Percentiles rank a stretch among this genome's conserved stretches.
These are phyloP conservation scores for Brassica carinata DNA, from an alignment of 345 rosid species.

Conservation along the genomic window DNA sequence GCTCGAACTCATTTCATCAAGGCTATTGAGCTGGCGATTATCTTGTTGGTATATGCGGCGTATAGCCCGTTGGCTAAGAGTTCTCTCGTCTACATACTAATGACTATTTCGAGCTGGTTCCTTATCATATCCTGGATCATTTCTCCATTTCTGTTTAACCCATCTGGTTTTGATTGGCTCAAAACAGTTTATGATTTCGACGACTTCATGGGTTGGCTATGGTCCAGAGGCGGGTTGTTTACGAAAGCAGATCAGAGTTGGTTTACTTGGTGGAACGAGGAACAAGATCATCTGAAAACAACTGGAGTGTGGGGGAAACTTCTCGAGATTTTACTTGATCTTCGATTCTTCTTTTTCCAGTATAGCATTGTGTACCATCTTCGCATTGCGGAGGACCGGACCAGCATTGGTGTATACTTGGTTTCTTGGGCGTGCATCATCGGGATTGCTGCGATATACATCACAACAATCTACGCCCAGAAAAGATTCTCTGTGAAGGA, in stretches of 20 bases:
- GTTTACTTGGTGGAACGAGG: slow-evolving; percentile 96
- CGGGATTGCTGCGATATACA: slow-evolving; percentile 58
- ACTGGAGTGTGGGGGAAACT: slow-evolving; percentile 85
- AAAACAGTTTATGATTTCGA: slow-evolving; percentile 89
- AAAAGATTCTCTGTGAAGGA: slow-evolving; percentile 71
- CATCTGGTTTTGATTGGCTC: slow-evolving; percentile 97
- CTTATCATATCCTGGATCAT: slow-evolving; percentile 77
- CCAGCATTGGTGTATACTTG: slow-evolving; percentile 75
- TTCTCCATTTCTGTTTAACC: slow-evolving; percentile 87
- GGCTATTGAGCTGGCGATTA: slow-evolving; percentile 84
- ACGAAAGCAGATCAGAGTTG: slow-evolving; percentile 91
- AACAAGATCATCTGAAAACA: slow-evolving; percentile 83
- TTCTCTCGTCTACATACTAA: slow-evolving; percentile 74
- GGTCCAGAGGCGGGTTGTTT: slow-evolving; percentile 81
- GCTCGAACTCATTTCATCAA: slow-evolving; percentile 87
- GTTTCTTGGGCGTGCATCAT: slow-evolving; percentile 74
- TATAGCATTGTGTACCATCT: slow-evolving; percentile 87
- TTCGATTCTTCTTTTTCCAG: slow-evolving; percentile 92
- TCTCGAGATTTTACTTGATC: slow-evolving; percentile 75
- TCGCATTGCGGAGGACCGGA: slow-evolving; percentile 52
- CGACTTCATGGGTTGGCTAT: slow-evolving; percentile 90
- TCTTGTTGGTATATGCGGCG: slow-evolving; percentile 77
- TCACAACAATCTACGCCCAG: slow-evolving; percentile 64
- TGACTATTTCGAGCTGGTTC: slow-evolving; percentile 93
- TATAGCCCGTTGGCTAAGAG: slow-evolving; percentile 74